Percentiles rank a stretch among this genome's conserved stretches.
Evolutionary conservation across 768 basidiomycete species (phyloP).

Genomic region (Chlorophyllum brunneum): DNA sequence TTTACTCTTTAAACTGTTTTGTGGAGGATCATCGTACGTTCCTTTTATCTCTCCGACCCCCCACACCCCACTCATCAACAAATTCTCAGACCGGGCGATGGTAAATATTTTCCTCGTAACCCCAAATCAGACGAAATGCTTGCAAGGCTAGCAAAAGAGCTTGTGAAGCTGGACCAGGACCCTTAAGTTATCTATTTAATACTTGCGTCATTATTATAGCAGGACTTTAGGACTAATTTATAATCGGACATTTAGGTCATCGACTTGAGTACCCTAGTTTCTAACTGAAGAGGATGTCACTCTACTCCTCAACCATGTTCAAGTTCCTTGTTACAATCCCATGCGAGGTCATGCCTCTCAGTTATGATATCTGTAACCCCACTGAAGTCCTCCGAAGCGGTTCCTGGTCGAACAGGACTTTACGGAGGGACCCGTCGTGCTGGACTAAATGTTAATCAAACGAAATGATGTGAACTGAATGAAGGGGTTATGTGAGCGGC

Average conservation of each 20-base stretch:
- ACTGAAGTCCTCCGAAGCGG: too few species aligned
- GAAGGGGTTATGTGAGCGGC: too few species aligned
- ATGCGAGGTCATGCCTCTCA: too few species aligned
- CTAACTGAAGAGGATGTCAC: too few species aligned
- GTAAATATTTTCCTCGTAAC: conserved; percentile 64
- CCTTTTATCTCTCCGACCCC: background rate
- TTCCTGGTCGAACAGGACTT: too few species aligned
- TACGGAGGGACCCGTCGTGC: too few species aligned
- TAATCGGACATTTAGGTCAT: background rate
- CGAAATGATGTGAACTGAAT: too few species aligned
- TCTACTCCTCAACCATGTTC: too few species aligned
- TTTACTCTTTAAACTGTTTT: conserved; percentile 50
- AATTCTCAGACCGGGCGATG: conserved; percentile 54
- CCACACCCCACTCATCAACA: background rate
- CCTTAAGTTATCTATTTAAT: conserved; percentile 21
- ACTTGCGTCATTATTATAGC: background rate
- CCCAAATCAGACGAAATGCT: conserved; percentile 64
- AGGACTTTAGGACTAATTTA: background rate
- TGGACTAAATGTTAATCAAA: too few species aligned
- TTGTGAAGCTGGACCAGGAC: conserved; percentile 55
- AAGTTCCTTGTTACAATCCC: too few species aligned
- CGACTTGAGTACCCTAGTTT: background rate
- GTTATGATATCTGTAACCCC: too few species aligned
- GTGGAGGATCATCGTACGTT: conserved; percentile 65
- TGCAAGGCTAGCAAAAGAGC: conserved; percentile 55